Evolutionary conservation across 108 stramenopile species (phyloP).

Genomic region (Nitzschia inconspicua): DNA sequence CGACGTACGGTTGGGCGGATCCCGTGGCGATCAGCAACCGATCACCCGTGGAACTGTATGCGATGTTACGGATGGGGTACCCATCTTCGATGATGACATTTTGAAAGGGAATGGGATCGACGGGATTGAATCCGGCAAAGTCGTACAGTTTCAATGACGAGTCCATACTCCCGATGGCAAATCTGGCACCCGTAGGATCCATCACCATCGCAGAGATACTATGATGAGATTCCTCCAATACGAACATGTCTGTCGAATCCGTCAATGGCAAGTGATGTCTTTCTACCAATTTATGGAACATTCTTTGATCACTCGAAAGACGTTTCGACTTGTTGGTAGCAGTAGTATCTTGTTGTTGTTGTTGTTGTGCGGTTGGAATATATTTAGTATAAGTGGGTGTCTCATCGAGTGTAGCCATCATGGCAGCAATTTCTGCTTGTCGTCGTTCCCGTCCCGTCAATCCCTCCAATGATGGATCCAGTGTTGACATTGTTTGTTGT

Average conservation of each 20-base stretch:
- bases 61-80: constrained; percentile 24
- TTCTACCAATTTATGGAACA: constrained; percentile 7
- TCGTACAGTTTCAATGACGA: constrained; percentile 70
- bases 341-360: constrained; percentile 10
- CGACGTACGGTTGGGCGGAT: constrained; percentile 74
- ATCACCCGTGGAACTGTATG: constrained; percentile 61
- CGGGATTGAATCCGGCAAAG: constrained; percentile 79
- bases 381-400: constrained; percentile 46
- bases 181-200: constrained; percentile 83
- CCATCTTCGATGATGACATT: constrained; percentile 55
- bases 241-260: constrained; percentile 2
- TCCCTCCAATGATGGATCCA: constrained; percentile 21
- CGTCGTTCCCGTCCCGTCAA: constrained; percentile 62
- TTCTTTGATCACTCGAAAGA: not conserved
- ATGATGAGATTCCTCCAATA: not conserved
- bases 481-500: not conserved
- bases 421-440: constrained; percentile 82
- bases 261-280: constrained; percentile 28
- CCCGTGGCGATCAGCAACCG: constrained; percentile 74
- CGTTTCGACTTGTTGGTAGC: constrained; percentile 4
- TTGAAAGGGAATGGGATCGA: constrained; percentile 28
- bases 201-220: constrained; percentile 25
- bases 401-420: constrained; percentile 75
- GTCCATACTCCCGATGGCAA: constrained; percentile 78
- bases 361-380: constrained; percentile 18